Base-by-base conservation (phyloP, 1,139 yeast species). In the Nakaseomyces delphensis region DNA sequence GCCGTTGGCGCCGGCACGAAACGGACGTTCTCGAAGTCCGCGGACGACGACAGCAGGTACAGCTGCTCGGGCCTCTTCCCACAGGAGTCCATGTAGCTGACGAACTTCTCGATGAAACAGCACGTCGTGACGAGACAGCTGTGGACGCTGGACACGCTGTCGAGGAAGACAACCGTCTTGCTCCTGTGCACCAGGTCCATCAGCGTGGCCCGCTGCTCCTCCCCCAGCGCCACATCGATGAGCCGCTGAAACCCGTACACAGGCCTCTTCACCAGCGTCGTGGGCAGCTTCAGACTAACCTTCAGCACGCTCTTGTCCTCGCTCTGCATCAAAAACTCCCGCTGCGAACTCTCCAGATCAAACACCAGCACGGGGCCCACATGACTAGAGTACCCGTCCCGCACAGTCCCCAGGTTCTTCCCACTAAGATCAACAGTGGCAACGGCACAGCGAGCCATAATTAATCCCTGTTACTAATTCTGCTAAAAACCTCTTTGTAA, bases 211-310 rank as follows among this genome's bases (percentile, higher is more conserved):
- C 64, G 64, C 43, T 71, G 75, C 40, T 62, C 53, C 14, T 47
- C 52, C 25, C 50, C 48, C 20, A 56, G 54, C 16, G 56, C 47
- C 2, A 60, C 51, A 30, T 52, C 52, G 49, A 47, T 55, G 45
- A 62, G 73, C 38, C 77, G 68, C 25, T 63, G 57, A 42, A 82
- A 66, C 25, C 71, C 70, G 54, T 77, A 80, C 41, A 74, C 76
- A 13, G 76, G 69, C 43, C 93, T 70, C 55, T 78, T 80, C 45
- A 83, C 66, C 39, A 83, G 65, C 0, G 91, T 83, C 30, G 84
- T 76, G 1, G 93, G 93, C 19, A 83, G 36, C 14, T 33, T 33
- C 27, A 33, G 13, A 20, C 18, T 21, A 25, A 33, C 37, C 11
- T 33, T 33, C 37, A 33, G 13, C 9, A 33, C 27, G 11, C 37